A percentile compares a stretch with the other conserved stretches of the same genome.
These are phyloP conservation scores for Starmerella asiatica DNA, from an alignment of 805 yeast species.

Conservation along the genomic window DNA sequence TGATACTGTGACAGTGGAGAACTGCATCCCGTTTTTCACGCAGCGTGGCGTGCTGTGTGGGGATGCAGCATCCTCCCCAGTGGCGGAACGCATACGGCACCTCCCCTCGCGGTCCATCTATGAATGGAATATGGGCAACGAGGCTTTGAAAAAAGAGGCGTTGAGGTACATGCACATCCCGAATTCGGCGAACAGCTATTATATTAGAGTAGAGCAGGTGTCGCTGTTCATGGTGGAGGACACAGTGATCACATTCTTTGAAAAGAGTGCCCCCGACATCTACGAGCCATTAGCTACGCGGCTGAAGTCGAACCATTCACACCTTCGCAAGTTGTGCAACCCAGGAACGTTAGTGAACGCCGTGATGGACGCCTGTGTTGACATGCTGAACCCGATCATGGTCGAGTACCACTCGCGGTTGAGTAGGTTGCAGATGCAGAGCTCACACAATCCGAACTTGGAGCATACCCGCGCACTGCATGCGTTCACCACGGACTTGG, in stretches of 20 bases:
- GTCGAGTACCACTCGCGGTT: slow-evolving; percentile 39
- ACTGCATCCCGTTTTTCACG: slow-evolving; percentile 15
- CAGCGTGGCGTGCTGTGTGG: slow-evolving; percentile 9
- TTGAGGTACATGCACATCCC: slow-evolving; percentile 12
- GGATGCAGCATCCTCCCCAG: slow-evolving; percentile 8
- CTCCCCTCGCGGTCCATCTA: slow-evolving; percentile 17
- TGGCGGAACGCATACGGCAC: slow-evolving; percentile 3
- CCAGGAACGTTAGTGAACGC: slow-evolving; percentile 42
- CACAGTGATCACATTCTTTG: slow-evolving; percentile 44
- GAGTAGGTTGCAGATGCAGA: slow-evolving; percentile 40
- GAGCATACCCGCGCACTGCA: slow-evolving; percentile 41
- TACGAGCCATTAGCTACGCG: slow-evolving; percentile 40
- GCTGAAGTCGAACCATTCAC: slow-evolving; percentile 34
- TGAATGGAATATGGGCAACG: slow-evolving; percentile 20
- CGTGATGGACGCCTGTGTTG: slow-evolving; percentile 42
- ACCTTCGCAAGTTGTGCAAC: slow-evolving; percentile 39
- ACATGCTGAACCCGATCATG: slow-evolving; percentile 39
- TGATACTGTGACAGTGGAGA: neutral
- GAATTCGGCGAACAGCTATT: slow-evolving; percentile 22
- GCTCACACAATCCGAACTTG: slow-evolving; percentile 37
- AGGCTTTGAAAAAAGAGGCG: slow-evolving; percentile 10
- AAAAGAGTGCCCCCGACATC: slow-evolving; percentile 41
- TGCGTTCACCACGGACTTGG: slow-evolving; percentile 40
- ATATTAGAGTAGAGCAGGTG: slow-evolving; percentile 44
- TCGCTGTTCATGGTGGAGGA: slow-evolving; percentile 36